Evolutionary conservation across 257 asterid genomes (phyloP), one percentile per base, ranked within the genome.

Genomic region (Jacaranda copaia): DNA sequence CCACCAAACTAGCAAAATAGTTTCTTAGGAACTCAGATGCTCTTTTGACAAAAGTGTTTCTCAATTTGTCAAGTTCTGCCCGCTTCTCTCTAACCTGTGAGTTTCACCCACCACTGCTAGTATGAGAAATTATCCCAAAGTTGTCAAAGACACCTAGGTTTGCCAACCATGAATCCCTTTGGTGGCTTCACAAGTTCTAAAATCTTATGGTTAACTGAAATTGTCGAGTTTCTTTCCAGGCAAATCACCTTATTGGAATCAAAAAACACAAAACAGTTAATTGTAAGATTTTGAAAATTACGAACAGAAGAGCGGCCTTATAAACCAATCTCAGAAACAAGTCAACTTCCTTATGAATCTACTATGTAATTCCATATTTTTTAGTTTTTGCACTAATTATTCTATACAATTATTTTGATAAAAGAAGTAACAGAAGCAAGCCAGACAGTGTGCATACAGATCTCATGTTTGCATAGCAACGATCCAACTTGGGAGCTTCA

Each of bases 1-100:
- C 99, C 84, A 96, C 99, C 93, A 96, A 85, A 82, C 97, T 92
- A 77, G 98, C 84, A 80, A 96, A 96, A 83, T 96, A 93, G 81
- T 86, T 88, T 75, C 95, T 84, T 84, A 96, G 83, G 88, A 96
- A 96, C 83, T 96, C 99, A 7, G 98, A 91, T 73, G 99, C 98
- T 84, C 97, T 88, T 80, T 88, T 91, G 73, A 91, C 99, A 86
- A 96, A 93, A 60, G 87, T 88, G 78, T 79, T 87, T 66, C 89
- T 93, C 85, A 93, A 78, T 81, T 89, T 91, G 40, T 92, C 97
- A 83, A 96, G 96, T 84, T 96, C 98, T 51, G 97, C 96, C 53
- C 92, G 89, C 88, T 96, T 96, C 87, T 96, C 99, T 78, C 83
- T 87, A 73, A 96, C 97, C 99, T 96, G 88, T 75, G 76, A 63